Base-by-base conservation (phyloP, 1,139 yeast genomes). In the Candida sp. region DNA sequence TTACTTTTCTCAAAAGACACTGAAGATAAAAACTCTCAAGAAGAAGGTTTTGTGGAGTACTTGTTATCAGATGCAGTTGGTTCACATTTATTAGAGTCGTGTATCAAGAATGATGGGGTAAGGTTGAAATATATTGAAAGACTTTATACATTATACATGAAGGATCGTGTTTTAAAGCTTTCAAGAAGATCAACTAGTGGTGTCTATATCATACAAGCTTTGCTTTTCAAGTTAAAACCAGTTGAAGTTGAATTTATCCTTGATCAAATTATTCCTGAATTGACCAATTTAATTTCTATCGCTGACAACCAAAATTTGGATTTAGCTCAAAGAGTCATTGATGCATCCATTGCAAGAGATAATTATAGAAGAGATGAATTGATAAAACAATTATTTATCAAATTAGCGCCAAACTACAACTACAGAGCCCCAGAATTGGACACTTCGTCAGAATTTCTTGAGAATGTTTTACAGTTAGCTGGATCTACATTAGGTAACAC, bases 21-120 rank as follows among this genome's bases (percentile, higher is more conserved):
- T 8, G 77, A 70, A 8, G 82, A 70, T 22, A 75, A 68, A 43
- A 83, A 84, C 45, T 52, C 80, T 0, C 78, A 82, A 45, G 96
- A 90, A 60, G 90, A 81, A 50, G 80, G 93, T 1, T 90, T 86
- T 61, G 84, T 90, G 35, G 97, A 90, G 59, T 87, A 87, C 58
- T 71, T 91, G 45, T 67, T 91, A 41, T 83, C 95, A 5, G 97
- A 91, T 57, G 75, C 96, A 1, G 89, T 90, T 12, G 99, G 98
- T 1, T 85, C 96, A 1, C 97, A 90, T 64, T 90, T 91, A 67
- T 70, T 91, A 36, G 91, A 91, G 63, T 76, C 84, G 19, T 77
- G 82, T 21, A 72, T 91, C 43, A 79, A 77, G 40, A 68, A 70
- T 46, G 79, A 77, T 43, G 77, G 78, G 12, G 86, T 86, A 40